These are phyloP conservation scores for Coniochaeta sp. DNA, from an alignment of 2,329 filamentous ascomycete species.

Conservation along the genomic window DNA sequence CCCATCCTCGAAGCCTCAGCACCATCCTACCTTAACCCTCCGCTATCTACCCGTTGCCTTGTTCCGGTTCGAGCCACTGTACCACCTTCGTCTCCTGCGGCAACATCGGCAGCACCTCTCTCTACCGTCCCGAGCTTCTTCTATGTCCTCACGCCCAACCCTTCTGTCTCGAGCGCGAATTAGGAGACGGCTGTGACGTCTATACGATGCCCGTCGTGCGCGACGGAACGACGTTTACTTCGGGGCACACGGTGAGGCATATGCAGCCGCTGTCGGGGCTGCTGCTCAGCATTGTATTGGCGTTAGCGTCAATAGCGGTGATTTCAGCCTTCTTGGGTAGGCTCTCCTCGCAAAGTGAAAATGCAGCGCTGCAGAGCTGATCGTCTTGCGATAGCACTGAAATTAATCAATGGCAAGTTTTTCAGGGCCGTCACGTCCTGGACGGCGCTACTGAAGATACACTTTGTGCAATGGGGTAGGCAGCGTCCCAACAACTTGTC, in stretches of 20 bases:
- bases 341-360: not conserved
- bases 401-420: not conserved
- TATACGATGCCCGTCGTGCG: not conserved
- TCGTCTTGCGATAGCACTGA: not conserved
- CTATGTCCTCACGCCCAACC: not conserved
- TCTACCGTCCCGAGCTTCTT: not conserved
- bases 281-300: constrained; percentile 15
- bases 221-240: constrained; percentile 1
- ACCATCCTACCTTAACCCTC: not conserved
- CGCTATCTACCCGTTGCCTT: not conserved
- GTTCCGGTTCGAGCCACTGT: not conserved
- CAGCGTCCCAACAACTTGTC: not conserved
- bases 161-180: not conserved
- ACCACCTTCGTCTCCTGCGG: not conserved
- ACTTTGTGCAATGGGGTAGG: not conserved
- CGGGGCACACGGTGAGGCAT: constrained; percentile 3
- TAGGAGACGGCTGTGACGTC: not conserved
- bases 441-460: no score
- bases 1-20: not conserved
- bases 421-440: no score
- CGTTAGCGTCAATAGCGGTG: constrained; percentile 15
- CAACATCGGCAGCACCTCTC: not conserved
- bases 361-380: not conserved
- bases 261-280: constrained; percentile 13
- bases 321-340: constrained; percentile 16